These are phyloP conservation scores for Citrus inodora DNA, from an alignment of 345 rosid species.

Conservation along the genomic window DNA sequence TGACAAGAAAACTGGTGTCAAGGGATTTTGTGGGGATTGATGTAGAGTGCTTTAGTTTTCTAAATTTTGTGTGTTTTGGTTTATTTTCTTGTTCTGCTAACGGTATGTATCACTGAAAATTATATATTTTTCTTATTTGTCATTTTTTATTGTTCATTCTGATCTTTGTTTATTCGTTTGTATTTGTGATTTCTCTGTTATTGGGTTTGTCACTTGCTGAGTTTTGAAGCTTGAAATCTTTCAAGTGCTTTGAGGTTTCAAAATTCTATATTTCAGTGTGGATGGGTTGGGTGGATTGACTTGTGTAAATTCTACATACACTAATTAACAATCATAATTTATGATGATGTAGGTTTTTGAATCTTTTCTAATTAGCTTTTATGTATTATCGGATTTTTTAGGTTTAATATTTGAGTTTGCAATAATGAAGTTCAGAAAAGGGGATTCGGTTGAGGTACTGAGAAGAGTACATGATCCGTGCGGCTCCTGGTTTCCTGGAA, in stretches of 20 bases:
- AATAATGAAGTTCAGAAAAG: conserved; percentile 28
- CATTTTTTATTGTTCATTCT: background rate
- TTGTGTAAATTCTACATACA: background rate
- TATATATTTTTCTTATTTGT: too few species aligned
- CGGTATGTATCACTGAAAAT: background rate
- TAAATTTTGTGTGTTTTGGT: conserved; percentile 4
- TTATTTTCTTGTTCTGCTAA: background rate
- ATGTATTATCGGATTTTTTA: background rate
- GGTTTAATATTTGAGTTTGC: conserved; percentile 9
- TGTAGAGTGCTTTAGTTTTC: background rate
- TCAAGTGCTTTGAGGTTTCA: background rate
- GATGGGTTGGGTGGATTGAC: background rate
- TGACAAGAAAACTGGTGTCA: conserved; percentile 4
- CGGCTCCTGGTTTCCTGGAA: conserved; percentile 41
- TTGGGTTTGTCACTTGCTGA: conserved; percentile 1
- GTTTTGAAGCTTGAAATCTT: background rate
- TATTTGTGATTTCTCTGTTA: conserved; percentile 3
- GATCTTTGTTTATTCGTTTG: background rate
- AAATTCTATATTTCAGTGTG: background rate
- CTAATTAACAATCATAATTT: background rate
- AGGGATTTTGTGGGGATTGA: conserved; percentile 7
- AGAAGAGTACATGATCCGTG: conserved; percentile 30
- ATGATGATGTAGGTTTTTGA: background rate
- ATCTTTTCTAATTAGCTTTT: background rate
- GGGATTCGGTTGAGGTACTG: conserved; percentile 31